Conservation (phyloP, 75 land plant species). For the Gnetum montanum region DNA sequence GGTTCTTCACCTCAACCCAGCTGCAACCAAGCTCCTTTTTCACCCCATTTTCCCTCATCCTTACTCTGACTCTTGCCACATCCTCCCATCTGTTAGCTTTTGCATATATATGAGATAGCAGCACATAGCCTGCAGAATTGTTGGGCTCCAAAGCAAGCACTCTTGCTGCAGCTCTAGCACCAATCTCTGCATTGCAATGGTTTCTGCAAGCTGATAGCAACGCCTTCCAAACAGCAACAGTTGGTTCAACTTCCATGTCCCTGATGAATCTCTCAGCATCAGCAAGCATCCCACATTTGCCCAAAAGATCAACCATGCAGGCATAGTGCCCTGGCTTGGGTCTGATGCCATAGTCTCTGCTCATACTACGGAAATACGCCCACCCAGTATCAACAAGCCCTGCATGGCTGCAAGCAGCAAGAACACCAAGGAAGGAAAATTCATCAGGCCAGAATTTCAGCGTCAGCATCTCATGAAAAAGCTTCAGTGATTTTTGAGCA, state of each 20-base stretch:
- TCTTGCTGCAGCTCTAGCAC: not conserved
- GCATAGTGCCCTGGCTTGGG: conserved; percentile 9
- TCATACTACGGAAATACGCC: not conserved
- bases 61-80: conserved; percentile 8
- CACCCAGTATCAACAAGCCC: conserved; percentile 5
- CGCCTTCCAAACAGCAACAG: not conserved
- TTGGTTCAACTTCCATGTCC: not conserved
- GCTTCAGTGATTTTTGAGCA: not conserved
- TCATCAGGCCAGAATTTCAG: not conserved
- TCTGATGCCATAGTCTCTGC: conserved; percentile 1
- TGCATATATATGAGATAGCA: conserved; percentile 22
- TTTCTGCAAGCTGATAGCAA: conserved; percentile 7
- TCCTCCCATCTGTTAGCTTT: conserved; percentile 15
- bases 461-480: conserved; percentile 4
- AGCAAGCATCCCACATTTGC: conserved; percentile 1
- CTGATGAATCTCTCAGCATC: conserved; percentile 8
- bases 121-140: conserved; percentile 28
- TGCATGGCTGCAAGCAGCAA: conserved; percentile 8
- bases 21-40: conserved; percentile 26
- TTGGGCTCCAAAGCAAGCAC: conserved; percentile 20
- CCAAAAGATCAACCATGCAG: conserved; percentile 17
- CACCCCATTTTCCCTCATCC: conserved; percentile 15
- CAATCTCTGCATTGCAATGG: conserved; percentile 4
- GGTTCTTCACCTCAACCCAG: conserved; percentile 13
- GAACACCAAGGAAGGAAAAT: conserved; percentile 8